These are phyloP conservation scores for Puccinia novopanici DNA, from an alignment of 1,284 basidiomycete genomes.

Conservation along the genomic window DNA sequence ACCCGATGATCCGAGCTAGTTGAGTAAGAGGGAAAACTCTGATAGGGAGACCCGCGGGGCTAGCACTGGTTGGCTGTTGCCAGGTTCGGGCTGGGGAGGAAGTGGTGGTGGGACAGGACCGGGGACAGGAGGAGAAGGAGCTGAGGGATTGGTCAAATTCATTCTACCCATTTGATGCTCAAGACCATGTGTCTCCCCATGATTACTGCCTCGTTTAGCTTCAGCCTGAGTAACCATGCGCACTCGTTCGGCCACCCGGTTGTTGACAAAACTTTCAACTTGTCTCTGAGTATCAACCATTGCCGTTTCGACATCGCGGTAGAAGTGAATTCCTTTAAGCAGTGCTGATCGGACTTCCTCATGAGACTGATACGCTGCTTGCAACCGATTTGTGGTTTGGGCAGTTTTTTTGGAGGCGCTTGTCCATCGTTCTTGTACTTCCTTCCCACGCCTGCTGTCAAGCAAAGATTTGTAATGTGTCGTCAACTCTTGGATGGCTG, in stretches of 20 bases:
- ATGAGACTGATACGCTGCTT: constrained; percentile 75
- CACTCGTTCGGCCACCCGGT: constrained; percentile 71
- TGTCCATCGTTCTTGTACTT: constrained; percentile 75
- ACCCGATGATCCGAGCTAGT: constrained; percentile 33
- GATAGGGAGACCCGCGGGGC: constrained; percentile 41
- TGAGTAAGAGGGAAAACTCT: background rate
- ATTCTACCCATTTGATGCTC: constrained; percentile 45
- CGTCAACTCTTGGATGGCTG: constrained; percentile 63
- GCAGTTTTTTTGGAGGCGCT: constrained; percentile 75
- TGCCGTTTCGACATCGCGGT: constrained; percentile 21
- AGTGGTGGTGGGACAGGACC: constrained; percentile 46
- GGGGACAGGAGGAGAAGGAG: constrained; percentile 17
- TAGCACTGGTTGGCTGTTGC: constrained; percentile 39
- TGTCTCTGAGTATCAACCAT: constrained; percentile 64
- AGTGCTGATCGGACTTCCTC: constrained; percentile 83
- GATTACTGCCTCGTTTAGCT: constrained; percentile 62
- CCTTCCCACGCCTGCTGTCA: constrained; percentile 70
- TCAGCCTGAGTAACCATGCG: constrained; percentile 68
- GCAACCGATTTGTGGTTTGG: constrained; percentile 72
- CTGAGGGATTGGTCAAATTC: constrained; percentile 51
- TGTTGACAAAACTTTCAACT: constrained; percentile 82
- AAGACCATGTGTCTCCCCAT: constrained; percentile 46
- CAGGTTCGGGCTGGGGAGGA: constrained; percentile 50
- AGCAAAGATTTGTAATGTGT: constrained; percentile 65
- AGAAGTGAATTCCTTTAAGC: constrained; percentile 64